Evolutionary conservation across 2,329 filamentous ascomycete genomes (phyloP).

Genomic region (Cercospora canescens): DNA sequence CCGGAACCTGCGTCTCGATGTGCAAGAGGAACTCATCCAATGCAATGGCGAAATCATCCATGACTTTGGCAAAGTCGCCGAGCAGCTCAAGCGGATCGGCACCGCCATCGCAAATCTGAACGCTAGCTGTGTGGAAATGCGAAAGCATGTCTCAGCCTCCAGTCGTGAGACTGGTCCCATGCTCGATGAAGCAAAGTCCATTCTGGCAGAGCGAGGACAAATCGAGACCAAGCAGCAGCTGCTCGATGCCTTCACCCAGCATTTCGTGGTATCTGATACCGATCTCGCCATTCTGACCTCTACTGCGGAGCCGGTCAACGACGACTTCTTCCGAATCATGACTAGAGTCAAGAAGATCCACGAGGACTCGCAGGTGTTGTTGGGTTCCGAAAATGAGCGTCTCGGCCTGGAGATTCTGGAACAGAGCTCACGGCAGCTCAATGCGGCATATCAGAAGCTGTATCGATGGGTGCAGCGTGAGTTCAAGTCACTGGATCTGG

Average conservation of each 20-base stretch:
- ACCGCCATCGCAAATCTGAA: conserved; percentile 76
- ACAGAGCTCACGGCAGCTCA: conserved; percentile 80
- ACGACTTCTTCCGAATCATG: conserved; percentile 77
- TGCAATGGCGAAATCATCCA: conserved; percentile 86
- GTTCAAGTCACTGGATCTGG: conserved; percentile 87
- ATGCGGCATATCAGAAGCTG: conserved; percentile 89
- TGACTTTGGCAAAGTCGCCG: conserved; percentile 86
- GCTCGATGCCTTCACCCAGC: conserved; percentile 72
- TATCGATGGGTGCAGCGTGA: conserved; percentile 94
- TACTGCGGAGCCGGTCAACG: conserved; percentile 78
- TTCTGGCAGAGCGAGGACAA: conserved; percentile 72
- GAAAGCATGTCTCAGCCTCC: conserved; percentile 71
- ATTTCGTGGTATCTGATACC: conserved; percentile 82
- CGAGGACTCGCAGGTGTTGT: conserved; percentile 81
- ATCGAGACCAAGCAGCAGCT: conserved; percentile 79
- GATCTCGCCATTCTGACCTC: conserved; percentile 76
- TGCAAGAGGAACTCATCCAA: conserved; percentile 89
- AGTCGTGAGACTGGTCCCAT: conserved; percentile 73
- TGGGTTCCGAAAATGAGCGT: conserved; percentile 87
- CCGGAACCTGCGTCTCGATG: conserved; percentile 74
- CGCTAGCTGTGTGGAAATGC: conserved; percentile 76
- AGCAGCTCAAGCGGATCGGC: conserved; percentile 88
- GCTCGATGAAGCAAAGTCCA: conserved; percentile 71
- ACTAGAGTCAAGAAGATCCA: conserved; percentile 82
- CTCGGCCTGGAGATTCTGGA: conserved; percentile 90